Percentiles rank a stretch among this genome's conserved stretches.
Evolutionary conservation across 2,329 filamentous ascomycete species (phyloP).

Genomic region (Aureobasidium lini): DNA sequence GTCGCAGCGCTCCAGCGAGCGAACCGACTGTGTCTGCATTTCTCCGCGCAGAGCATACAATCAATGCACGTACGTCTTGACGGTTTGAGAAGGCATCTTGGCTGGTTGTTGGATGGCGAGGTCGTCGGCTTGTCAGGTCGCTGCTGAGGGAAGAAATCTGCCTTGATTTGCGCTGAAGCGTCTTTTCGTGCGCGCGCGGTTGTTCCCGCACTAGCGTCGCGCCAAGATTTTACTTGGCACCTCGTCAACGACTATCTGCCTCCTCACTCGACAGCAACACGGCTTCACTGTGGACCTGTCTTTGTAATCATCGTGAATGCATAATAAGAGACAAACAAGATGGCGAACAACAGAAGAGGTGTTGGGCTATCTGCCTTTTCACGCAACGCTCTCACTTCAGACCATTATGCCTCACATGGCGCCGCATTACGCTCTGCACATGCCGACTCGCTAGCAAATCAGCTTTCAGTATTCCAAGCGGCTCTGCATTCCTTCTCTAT

Average conservation of each 20-base stretch:
- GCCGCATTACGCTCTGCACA: conserved; percentile 78
- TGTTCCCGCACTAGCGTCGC: background rate
- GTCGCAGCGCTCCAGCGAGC: conserved; percentile 60
- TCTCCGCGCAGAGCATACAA: conserved; percentile 32
- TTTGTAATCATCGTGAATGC: background rate
- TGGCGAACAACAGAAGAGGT: conserved; percentile 57
- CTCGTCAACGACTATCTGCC: background rate
- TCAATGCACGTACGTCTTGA: conserved; percentile 52
- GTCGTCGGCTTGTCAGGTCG: conserved; percentile 14
- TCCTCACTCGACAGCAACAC: background rate
- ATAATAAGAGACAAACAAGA: conserved; percentile 17
- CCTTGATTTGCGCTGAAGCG: conserved; percentile 10
- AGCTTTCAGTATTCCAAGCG: conserved; percentile 92
- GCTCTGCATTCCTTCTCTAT: conserved; percentile 90
- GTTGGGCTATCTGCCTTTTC: conserved; percentile 89
- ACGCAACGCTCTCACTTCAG: conserved; percentile 72
- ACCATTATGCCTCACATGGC: conserved; percentile 87
- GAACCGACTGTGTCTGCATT: conserved; percentile 71
- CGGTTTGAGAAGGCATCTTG: conserved; percentile 46
- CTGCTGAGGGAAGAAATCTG: conserved; percentile 5
- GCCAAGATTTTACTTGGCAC: background rate
- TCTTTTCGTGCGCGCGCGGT: conserved; percentile 8
- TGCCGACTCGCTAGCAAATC: conserved; percentile 77
- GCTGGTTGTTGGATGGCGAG: conserved; percentile 24
- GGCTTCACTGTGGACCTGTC: background rate